A percentile compares a stretch with the other conserved stretches of the same genome.
Conservation (phyloP, 495 filamentous ascomycete genomes). For the Daldinia caldariorum region DNA sequence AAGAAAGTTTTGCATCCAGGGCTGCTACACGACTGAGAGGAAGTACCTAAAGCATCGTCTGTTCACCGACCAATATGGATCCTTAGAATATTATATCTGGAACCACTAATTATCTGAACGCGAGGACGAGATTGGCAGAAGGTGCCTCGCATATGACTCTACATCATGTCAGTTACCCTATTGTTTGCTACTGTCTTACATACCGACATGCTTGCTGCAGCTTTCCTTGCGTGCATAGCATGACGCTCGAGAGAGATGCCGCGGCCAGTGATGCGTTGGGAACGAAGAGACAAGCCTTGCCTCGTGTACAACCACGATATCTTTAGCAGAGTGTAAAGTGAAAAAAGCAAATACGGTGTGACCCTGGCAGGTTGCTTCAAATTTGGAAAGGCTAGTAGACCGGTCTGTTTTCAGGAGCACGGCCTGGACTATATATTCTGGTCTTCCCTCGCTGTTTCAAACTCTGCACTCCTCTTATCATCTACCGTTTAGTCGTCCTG, state of each 20-base stretch:
- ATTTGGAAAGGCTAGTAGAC: slow-evolving; percentile 1
- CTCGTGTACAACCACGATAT: slow-evolving; percentile 19
- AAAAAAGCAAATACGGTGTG: slow-evolving; percentile 28
- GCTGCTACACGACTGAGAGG: slow-evolving; percentile 6
- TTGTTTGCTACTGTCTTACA: slow-evolving; percentile 31
- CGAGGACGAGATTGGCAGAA: slow-evolving; percentile 27
- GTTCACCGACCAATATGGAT: slow-evolving; percentile 28
- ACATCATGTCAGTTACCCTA: slow-evolving; percentile 11
- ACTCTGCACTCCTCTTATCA: background rate
- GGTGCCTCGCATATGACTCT: slow-evolving; percentile 19
- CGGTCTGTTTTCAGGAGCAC: slow-evolving; percentile 10
- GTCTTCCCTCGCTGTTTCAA: slow-evolving; percentile 5
- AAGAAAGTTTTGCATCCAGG: slow-evolving; percentile 1
- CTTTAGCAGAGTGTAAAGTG: slow-evolving; percentile 11
- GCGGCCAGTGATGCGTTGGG: slow-evolving; percentile 13
- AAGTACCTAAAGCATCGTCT: slow-evolving; percentile 1
- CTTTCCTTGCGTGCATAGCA: slow-evolving; percentile 24
- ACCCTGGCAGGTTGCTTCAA: slow-evolving; percentile 9
- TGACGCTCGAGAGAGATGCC: slow-evolving; percentile 5
- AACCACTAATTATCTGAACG: slow-evolving; percentile 14
- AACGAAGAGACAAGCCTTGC: slow-evolving; percentile 9
- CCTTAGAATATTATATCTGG: background rate
- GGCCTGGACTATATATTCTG: slow-evolving; percentile 20
- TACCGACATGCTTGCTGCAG: slow-evolving; percentile 29
- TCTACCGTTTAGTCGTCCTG: background rate